Evolutionary conservation across 1,139 yeast genomes (phyloP), one percentile per base, ranked within the genome.

Genomic region (Suhomyces bolitotheri): DNA sequence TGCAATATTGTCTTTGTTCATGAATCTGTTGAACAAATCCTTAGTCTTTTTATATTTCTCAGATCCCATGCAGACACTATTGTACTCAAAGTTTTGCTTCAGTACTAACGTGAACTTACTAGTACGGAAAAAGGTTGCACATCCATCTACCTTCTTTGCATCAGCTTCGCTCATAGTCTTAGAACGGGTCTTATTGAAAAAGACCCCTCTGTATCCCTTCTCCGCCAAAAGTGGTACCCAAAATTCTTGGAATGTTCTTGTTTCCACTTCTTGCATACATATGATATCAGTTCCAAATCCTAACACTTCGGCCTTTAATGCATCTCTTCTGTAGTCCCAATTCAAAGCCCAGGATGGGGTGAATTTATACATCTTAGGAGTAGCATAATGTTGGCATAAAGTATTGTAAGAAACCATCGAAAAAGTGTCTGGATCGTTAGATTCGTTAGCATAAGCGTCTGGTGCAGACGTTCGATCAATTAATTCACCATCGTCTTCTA

Each of bases 341-440:
- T 81, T 78, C 45, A 92, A 73, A 5, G 97, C 98, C 98, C 98
- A 92, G 2, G 95, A 80, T 20, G 97, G 97, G 2, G 97, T 89
- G 57, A 87, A 92, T 51, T 86, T 90, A 59, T 87, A 94, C 84
- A 90, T 75, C 58, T 81, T 85, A 14, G 94, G 76, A 7, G 97
- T 89, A 4, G 97, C 97, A 66, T 90, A 90, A 58, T 85, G 95
- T 57, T 92, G 97, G 62, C 98, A 92, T 55, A 92, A 71, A 3
- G 95, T 87, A 60, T 92, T 92, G 68, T 89, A 92, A 31, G 90
- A 81, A 73, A 88, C 72, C 36, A 90, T 68, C 0, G 96, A 85
- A 58, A 92, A 89, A 11, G 72, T 41, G 23, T 54, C 58, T 22
- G 41, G 46, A n/a, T 46, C 40, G 28, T 40, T 60, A 53, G 50